Base-by-base conservation (phyloP, 2,329 filamentous ascomycete genomes). In the Dissoconium aciculare region DNA sequence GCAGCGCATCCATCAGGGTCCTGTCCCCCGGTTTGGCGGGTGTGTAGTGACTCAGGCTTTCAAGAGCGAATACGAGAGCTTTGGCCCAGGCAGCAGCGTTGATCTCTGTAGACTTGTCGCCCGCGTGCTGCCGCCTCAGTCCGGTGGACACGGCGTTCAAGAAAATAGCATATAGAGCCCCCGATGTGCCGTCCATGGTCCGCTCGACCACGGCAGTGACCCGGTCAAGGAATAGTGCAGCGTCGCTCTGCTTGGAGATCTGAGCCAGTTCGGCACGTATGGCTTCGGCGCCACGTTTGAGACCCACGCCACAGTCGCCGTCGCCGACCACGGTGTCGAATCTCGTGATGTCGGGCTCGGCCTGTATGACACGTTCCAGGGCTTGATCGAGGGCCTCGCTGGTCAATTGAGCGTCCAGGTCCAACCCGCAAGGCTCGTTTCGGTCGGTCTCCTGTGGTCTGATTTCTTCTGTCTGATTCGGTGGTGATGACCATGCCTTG, bases 1-100 rank as follows among this genome's bases (percentile, higher is more conserved):
- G 71, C 29, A 98, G 63, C 2, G 87, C 84, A 56, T 98, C 89
- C 17, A 95, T 70, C 19, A 95, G 61, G 0, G 89, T 98, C 30
- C 89, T 69, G 53, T 98, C 89, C 15, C 89, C 89, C 0, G 78
- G 78, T 31, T 77, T 73, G 1, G 89, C 89, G 1, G 87, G 85
- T 2, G 89, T 98, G 56, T 95, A 95, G 49, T 67, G 78, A 19
- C 66, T 69, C 34, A 98, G 62, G 1, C 76, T 73, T 12, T 74
- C 63, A 39, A 78, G 71, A 31, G 82, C 80, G 43, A 73, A 66
- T 39, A 74, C 63, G 10, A 94, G 63, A 1, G 84, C 85, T 17
- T 66, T 60, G 3, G 74, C 66, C 74, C 74, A 78, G 17, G 67
- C 60, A 15, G 44, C 53, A 9, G 59, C 52, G 11, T 61, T 48